Conservation (phyloP, 116 monocot species). For the Posidonia oceanica region DNA sequence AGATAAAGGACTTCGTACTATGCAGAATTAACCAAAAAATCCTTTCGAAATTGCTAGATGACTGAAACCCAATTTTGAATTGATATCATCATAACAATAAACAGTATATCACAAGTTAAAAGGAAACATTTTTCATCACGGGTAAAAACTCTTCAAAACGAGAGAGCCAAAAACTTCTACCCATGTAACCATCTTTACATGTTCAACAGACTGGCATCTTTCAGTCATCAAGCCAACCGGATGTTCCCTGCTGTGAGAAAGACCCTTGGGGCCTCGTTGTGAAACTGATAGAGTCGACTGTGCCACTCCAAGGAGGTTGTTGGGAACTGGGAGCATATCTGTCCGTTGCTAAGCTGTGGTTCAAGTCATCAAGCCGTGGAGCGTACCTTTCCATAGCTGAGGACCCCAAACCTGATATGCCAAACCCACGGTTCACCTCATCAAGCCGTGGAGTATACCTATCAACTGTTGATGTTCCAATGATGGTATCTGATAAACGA, state of each 20-base stretch:
- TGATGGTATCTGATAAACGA: neutral
- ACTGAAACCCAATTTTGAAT: no score
- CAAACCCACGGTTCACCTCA: conserved; percentile 1
- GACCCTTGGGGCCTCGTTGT: neutral
- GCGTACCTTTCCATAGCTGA: conserved; percentile 50
- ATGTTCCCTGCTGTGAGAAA: neutral
- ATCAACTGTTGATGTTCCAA: neutral
- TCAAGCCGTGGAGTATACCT: conserved; percentile 4
- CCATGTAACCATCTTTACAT: neutral
- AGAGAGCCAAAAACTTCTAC: neutral
- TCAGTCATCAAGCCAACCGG: conserved; percentile 9
- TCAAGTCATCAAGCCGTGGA: conserved; percentile 40
- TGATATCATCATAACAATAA: no score
- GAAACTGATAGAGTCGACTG: neutral
- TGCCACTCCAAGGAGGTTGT: conserved; percentile 8
- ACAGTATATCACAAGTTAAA: no score
- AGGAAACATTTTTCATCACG: no score
- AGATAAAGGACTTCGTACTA: no score
- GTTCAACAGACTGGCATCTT: neutral
- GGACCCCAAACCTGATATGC: conserved; percentile 4
- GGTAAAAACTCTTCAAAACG: no score
- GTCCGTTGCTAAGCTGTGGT: conserved; percentile 14
- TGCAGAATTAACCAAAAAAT: no score
- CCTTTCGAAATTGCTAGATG: no score
- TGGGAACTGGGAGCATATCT: conserved; percentile 44